Evolutionary conservation across 2,329 filamentous ascomycete species (phyloP).

Genomic region (Fusarium sp.): DNA sequence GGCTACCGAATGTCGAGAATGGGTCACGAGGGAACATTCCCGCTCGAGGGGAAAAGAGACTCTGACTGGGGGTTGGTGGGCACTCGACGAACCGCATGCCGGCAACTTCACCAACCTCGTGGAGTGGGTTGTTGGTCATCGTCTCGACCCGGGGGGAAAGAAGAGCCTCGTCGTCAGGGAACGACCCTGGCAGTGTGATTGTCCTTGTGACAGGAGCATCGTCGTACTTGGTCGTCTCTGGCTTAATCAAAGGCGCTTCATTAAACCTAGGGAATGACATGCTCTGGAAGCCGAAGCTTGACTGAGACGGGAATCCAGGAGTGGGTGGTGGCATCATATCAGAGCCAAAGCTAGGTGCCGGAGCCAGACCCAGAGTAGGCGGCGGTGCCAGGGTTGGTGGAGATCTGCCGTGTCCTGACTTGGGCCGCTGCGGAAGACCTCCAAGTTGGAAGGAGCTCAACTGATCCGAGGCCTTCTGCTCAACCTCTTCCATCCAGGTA

Average conservation of each 20-base stretch:
- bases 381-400: constrained; percentile 20
- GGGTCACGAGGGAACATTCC: constrained; percentile 65
- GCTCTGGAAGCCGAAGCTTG: constrained; percentile 56
- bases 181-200: constrained; percentile 48
- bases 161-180: constrained; percentile 63
- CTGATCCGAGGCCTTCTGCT: constrained; percentile 49
- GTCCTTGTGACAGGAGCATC: constrained; percentile 46
- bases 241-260: constrained; percentile 15
- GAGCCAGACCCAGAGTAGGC: constrained; percentile 17
- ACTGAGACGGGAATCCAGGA: constrained; percentile 55
- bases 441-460: constrained; percentile 32
- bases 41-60: constrained; percentile 64
- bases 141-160: constrained; percentile 78
- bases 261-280: constrained; percentile 45
- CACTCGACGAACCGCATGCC: constrained; percentile 65
- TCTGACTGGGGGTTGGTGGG: constrained; percentile 62
- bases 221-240: constrained; percentile 18
- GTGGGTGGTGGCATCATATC: constrained; percentile 55
- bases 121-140: constrained; percentile 76
- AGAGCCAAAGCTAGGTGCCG: constrained; percentile 31
- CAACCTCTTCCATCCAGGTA: constrained; percentile 64
- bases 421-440: constrained; percentile 49
- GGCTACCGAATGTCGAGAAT: constrained; percentile 62
- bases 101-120: constrained; percentile 55
- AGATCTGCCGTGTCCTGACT: constrained; percentile 43